These are phyloP conservation scores for Metschnikowia vanudenii DNA, from an alignment of 805 yeast genomes.

Conservation along the genomic window DNA sequence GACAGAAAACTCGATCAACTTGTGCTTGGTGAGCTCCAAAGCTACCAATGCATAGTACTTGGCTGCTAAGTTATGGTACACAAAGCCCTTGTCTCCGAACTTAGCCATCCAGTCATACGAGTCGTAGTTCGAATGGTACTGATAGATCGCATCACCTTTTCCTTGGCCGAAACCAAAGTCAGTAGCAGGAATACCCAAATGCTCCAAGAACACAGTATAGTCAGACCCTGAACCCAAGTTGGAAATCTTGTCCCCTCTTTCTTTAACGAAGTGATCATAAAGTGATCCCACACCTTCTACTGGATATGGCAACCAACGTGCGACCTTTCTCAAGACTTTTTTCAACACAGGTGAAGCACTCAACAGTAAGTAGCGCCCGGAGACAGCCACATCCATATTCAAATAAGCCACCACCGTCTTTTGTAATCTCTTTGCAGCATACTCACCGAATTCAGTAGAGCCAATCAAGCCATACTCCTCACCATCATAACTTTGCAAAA, in stretches of 20 bases:
- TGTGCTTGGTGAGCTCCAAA: constrained; percentile 55
- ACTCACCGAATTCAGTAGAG: constrained; percentile 76
- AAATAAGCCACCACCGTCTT: constrained; percentile 62
- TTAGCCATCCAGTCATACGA: constrained; percentile 54
- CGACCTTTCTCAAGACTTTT: constrained; percentile 42
- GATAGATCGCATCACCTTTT: constrained; percentile 50
- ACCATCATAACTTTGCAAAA: constrained; percentile 79
- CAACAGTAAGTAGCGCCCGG: constrained; percentile 49
- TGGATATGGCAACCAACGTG: constrained; percentile 19
- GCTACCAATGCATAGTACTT: constrained; percentile 57
- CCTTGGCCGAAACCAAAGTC: constrained; percentile 34
- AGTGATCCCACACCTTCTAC: constrained; percentile 25
- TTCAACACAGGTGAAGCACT: constrained; percentile 59
- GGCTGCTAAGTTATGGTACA: constrained; percentile 55
- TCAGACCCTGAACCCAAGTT: constrained; percentile 38
- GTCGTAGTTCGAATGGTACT: constrained; percentile 59
- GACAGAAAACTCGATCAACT: constrained; percentile 50
- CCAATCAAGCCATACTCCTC: constrained; percentile 74
- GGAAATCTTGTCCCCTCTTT: constrained; percentile 29
- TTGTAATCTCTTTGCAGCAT: constrained; percentile 44
- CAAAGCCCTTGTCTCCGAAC: constrained; percentile 51
- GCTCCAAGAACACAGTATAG: constrained; percentile 59
- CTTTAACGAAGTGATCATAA: constrained; percentile 48
- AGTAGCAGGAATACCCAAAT: constrained; percentile 65
- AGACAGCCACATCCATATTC: constrained; percentile 63